Percentiles rank a stretch among this genome's conserved stretches.
phyloP scores from a whole-genome alignment of 2,329 filamentous ascomycete genomes.

The Sclerotiophoma versabilis region DNA sequence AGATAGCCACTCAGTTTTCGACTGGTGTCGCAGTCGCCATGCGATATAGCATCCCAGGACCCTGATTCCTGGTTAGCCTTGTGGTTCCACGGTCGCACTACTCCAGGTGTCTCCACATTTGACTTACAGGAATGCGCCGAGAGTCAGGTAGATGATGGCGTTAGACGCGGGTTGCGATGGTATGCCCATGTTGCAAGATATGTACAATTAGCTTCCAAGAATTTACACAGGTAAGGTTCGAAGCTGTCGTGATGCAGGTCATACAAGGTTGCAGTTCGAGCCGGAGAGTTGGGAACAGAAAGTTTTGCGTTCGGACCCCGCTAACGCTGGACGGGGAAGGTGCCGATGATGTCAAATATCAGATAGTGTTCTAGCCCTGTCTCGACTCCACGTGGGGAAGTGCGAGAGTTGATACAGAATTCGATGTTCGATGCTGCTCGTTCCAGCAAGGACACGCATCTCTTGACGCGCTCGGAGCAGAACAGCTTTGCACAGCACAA shows the following conservation, averaged over 20 bases:
- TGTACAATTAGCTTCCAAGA: constrained; percentile 1
- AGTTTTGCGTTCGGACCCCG: constrained; percentile 29
- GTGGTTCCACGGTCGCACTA: constrained; percentile 9
- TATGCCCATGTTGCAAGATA: constrained; percentile 66
- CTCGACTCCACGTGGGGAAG: constrained; percentile 12
- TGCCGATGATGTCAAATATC: constrained; percentile 30
- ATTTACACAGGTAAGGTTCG: constrained; percentile 16
- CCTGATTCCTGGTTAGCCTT: constrained; percentile 52
- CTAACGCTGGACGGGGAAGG: constrained; percentile 30
- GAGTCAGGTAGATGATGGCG: constrained; percentile 82
- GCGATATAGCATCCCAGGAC: constrained; percentile 67
- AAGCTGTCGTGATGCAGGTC: constrained; percentile 14
- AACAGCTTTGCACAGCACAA: neutral
- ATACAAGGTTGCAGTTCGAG: constrained; percentile 30
- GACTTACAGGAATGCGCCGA: constrained; percentile 76
- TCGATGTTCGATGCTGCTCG: neutral
- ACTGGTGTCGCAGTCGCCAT: constrained; percentile 66
- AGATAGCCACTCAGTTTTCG: constrained; percentile 74
- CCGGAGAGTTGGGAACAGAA: constrained; percentile 15
- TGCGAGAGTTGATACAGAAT: neutral
- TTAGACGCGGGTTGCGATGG: constrained; percentile 80
- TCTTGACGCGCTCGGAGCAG: too few relatives aligned
- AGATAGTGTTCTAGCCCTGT: neutral
- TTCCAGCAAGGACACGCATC: too few relatives aligned
- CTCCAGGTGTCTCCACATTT: constrained; percentile 3